Conservation (phyloP, 169 alveolate genomes). For the Amoebophrya sp. region DNA sequence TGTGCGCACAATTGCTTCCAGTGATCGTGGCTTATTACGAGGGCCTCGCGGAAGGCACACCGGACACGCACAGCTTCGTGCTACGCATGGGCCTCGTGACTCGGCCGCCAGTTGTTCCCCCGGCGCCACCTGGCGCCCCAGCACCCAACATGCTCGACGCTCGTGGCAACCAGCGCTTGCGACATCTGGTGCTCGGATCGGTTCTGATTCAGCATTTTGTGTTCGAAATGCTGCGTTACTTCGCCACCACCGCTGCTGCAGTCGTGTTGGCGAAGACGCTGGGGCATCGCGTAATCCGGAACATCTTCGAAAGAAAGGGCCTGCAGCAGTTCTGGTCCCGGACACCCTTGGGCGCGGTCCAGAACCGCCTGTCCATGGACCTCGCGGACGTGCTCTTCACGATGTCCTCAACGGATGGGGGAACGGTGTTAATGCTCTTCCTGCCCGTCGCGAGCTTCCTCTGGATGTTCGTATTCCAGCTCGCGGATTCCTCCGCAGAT, state of each 20-base stretch:
- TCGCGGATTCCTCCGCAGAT: background rate
- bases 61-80: background rate
- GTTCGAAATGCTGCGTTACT: background rate
- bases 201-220: background rate
- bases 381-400: background rate
- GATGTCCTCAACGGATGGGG: background rate
- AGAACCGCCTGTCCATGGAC: background rate
- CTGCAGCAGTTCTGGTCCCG: background rate
- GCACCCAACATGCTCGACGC: background rate
- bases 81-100: background rate
- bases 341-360: background rate
- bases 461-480: background rate
- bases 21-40: background rate
- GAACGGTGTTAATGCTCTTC: background rate
- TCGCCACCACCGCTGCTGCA: background rate
- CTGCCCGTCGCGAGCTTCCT: background rate
- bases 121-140: background rate
- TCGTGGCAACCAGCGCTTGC: background rate
- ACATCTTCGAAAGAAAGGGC: background rate
- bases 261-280: background rate
- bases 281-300: background rate
- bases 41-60: background rate
- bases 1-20: background rate
- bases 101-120: background rate
- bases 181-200: background rate